Conservation (phyloP, 306 rosid genomes). For the Medicago ruthenica region DNA sequence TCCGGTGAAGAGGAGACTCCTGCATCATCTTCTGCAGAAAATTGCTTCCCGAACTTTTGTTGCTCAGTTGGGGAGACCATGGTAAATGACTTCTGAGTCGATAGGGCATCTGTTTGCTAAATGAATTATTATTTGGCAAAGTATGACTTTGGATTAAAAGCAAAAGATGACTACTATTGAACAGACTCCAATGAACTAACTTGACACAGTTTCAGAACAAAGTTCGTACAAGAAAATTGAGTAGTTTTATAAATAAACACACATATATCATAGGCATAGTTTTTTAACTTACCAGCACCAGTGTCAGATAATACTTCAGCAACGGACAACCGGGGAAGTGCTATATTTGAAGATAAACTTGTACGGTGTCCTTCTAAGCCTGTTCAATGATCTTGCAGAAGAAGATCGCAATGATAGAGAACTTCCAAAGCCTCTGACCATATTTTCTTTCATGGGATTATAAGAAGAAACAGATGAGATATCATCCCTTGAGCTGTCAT, state of each 20-base stretch:
- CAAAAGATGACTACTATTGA: constrained; percentile 12
- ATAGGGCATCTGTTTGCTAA: constrained; percentile 63
- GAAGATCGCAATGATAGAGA: constrained; percentile 81
- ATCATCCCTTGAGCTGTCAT: constrained; percentile 96
- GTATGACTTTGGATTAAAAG: constrained; percentile 34
- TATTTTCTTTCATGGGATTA: constrained; percentile 72
- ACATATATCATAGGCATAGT: constrained; percentile 16
- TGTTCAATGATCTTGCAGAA: constrained; percentile 70
- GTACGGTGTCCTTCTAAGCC: constrained; percentile 67
- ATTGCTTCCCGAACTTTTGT: constrained; percentile 58
- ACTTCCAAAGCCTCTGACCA: constrained; percentile 82
- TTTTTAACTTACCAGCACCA: constrained; percentile 56
- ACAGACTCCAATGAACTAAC: constrained; percentile 16
- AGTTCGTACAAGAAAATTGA: constrained; percentile 26
- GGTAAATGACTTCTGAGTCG: constrained; percentile 59
- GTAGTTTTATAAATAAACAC: constrained; percentile 16
- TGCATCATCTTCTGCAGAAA: constrained; percentile 67
- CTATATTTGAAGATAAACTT: constrained; percentile 79
- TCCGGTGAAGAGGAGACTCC: constrained; percentile 69
- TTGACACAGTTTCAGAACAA: constrained; percentile 30
- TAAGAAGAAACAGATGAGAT: constrained; percentile 93
- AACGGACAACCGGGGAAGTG: constrained; percentile 71
- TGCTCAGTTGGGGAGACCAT: constrained; percentile 63
- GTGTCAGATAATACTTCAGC: constrained; percentile 78
- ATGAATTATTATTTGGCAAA: constrained; percentile 46